Conservation (phyloP, 306 rosid species). For the Senna siamea region DNA sequence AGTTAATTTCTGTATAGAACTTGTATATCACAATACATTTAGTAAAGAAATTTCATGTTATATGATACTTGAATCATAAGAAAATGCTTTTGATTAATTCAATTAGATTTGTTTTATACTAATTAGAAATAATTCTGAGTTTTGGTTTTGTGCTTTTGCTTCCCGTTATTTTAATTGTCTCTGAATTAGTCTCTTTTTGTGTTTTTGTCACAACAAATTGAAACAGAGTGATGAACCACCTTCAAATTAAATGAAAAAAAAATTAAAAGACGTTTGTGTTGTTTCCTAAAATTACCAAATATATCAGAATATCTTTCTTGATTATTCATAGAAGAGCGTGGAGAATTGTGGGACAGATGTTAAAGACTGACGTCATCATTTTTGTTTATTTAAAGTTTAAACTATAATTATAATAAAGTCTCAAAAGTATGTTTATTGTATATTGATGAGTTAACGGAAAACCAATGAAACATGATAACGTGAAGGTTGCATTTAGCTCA, state of each 20-base stretch:
- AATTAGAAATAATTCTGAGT: too few species aligned
- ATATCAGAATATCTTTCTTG: too few species aligned
- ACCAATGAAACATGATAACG: slow-evolving; percentile 7
- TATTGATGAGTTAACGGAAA: not conserved
- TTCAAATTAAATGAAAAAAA: not conserved
- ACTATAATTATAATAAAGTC: not conserved
- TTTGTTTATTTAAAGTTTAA: not conserved
- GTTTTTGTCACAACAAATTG: too few species aligned
- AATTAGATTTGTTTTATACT: too few species aligned
- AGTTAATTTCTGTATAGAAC: not conserved
- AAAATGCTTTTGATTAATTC: too few species aligned
- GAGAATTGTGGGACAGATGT: too few species aligned
- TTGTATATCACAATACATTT: not conserved
- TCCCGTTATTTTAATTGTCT: too few species aligned
- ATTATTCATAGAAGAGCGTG: too few species aligned
- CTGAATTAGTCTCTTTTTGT: not conserved
- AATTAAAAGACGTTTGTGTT: too few species aligned
- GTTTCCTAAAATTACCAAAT: too few species aligned
- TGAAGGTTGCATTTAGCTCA: slow-evolving; percentile 10
- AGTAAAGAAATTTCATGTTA: too few species aligned
- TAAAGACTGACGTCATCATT: not conserved
- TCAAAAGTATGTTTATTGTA: not conserved
- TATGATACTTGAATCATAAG: too few species aligned
- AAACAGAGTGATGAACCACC: not conserved
- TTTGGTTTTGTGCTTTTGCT: not conserved